Percentiles rank a stretch among this genome's conserved stretches.
Evolutionary conservation across 495 filamentous ascomycete genomes (phyloP).

Genomic region (Penicillium pancosmium): DNA sequence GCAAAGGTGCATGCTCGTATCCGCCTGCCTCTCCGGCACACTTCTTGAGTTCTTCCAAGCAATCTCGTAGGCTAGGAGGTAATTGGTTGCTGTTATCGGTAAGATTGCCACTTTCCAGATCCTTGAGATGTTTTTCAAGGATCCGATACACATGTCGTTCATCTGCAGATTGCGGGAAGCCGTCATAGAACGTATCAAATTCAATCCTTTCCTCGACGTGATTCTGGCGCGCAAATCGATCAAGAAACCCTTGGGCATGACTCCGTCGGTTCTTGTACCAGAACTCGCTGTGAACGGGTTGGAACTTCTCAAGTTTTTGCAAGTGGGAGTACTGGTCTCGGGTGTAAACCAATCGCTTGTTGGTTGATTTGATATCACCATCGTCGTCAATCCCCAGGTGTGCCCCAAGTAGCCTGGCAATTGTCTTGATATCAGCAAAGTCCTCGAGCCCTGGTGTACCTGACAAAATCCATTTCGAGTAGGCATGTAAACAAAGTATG

Average conservation of each 20-base stretch:
- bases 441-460: conserved; percentile 63
- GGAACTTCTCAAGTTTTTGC: conserved; percentile 52
- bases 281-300: conserved; percentile 42
- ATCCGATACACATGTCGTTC: conserved; percentile 46
- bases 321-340: conserved; percentile 36
- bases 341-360: conserved; percentile 31
- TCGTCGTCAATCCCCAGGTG: conserved; percentile 58
- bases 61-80: background rate
- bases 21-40: background rate
- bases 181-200: conserved; percentile 36
- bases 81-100: background rate
- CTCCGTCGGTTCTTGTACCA: conserved; percentile 55
- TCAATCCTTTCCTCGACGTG: conserved; percentile 49
- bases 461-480: conserved; percentile 67
- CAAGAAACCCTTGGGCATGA: conserved; percentile 55
- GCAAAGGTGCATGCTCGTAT: conserved; percentile 50
- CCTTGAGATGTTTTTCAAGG: background rate
- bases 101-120: background rate
- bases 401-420: conserved; percentile 57
- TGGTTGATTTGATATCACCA: conserved; percentile 34
- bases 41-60: background rate
- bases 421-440: conserved; percentile 61
- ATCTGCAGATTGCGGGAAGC: conserved; percentile 39
- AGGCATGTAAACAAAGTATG: conserved; percentile 34
- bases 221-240: conserved; percentile 57